Percentiles rank a stretch among this genome's conserved stretches.
phyloP scores from a whole-genome alignment of 148 eudicot genomes.

The Pharnaceum exiguum region DNA sequence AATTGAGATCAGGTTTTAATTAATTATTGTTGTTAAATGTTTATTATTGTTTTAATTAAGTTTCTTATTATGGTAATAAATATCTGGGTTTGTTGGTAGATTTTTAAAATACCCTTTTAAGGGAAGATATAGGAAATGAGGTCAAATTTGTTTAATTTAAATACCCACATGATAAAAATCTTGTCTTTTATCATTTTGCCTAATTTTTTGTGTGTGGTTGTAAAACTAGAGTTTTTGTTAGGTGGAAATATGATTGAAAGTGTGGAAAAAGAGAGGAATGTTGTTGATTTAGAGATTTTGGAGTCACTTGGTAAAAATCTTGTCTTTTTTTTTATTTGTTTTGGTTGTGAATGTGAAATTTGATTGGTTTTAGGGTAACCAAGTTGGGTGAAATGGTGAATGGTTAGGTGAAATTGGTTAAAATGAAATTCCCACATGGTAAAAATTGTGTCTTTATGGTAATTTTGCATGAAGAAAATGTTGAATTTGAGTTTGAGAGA shows the following conservation, averaged over 20 bases:
- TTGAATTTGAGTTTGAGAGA: neutral
- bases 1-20: constrained; percentile 73
- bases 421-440: neutral
- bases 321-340: no score
- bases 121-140: neutral
- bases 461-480: neutral
- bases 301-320: no score
- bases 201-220: no score
- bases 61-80: neutral
- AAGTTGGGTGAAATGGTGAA: neutral
- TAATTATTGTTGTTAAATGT: neutral
- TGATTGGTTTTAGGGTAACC: no score
- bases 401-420: constrained; percentile 4
- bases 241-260: no score
- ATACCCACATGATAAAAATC: neutral
- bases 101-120: neutral
- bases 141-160: neutral
- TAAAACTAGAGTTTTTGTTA: no score
- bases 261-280: no score
- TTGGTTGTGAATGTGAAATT: no score
- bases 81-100: neutral
- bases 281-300: no score
- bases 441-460: neutral
- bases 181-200: no score
- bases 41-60: neutral